These are phyloP conservation scores for Daldinia concentrica DNA, from an alignment of 495 filamentous ascomycete species.

Conservation along the genomic window DNA sequence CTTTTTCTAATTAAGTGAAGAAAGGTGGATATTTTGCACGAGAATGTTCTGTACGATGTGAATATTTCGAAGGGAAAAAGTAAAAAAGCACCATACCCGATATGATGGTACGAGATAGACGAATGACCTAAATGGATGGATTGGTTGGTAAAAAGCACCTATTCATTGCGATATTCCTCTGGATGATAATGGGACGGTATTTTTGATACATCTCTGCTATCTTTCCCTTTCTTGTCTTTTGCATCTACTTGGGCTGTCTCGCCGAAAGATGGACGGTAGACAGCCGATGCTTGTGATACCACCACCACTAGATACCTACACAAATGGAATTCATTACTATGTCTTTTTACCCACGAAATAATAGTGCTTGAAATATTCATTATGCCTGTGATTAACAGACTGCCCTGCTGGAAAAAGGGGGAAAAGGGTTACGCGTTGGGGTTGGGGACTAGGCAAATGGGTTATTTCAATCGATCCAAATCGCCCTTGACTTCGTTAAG, in stretches of 20 bases:
- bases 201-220: constrained; percentile 18
- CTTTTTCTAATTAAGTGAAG: constrained; percentile 7
- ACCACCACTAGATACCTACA: constrained; percentile 5
- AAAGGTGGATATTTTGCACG: constrained; percentile 1
- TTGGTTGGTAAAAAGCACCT: constrained; percentile 16
- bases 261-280: constrained; percentile 3
- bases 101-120: constrained; percentile 34
- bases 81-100: constrained; percentile 21
- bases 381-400: neutral
- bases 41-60: constrained; percentile 7
- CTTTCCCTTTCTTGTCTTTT: constrained; percentile 7
- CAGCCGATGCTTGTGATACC: constrained; percentile 28
- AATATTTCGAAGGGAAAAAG: constrained; percentile 9
- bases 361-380: neutral
- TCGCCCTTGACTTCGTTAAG: constrained; percentile 66
- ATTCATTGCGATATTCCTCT: constrained; percentile 16
- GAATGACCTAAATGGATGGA: constrained; percentile 29
- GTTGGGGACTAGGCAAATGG: constrained; percentile 8
- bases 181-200: neutral
- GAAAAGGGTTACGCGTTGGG: neutral
- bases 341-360: neutral
- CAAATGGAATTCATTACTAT: constrained; percentile 14
- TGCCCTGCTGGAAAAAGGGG: neutral
- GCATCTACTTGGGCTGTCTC: constrained; percentile 16
- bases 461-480: constrained; percentile 60